Conservation (phyloP, 331 rosid genomes). For the Dryas integrifolia region DNA sequence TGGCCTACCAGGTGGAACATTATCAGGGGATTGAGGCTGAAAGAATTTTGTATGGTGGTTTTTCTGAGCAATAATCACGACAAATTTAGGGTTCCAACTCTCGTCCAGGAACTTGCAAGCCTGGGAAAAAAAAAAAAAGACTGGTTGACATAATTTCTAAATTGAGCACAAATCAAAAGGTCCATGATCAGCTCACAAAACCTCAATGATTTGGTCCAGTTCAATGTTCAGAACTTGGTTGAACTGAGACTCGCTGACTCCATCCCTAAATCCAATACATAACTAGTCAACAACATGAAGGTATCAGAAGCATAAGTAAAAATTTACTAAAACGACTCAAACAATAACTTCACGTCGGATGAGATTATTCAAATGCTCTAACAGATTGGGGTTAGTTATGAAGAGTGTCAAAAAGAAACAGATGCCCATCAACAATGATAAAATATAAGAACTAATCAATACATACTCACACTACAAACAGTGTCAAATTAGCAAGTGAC, state of each 20-base stretch:
- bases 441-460: neutral
- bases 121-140: constrained; percentile 25
- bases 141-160: neutral
- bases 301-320: neutral
- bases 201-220: constrained; percentile 81
- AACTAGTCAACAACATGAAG: neutral
- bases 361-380: neutral
- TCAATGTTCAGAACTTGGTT: constrained; percentile 84
- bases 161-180: neutral
- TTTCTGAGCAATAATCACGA: constrained; percentile 83
- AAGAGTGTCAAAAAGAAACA: neutral
- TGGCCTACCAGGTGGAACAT: constrained; percentile 77
- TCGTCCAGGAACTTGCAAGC: constrained; percentile 87
- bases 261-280: constrained; percentile 59
- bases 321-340: neutral
- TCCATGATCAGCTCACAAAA: constrained; percentile 12
- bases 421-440: neutral
- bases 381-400: neutral
- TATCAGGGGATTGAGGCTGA: constrained; percentile 66
- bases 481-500: neutral
- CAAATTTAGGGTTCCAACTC: constrained; percentile 76
- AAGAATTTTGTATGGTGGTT: constrained; percentile 94
- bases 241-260: constrained; percentile 90
- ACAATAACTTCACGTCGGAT: neutral
- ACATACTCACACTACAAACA: neutral